Percentiles rank a stretch among this genome's conserved stretches.
Evolutionary conservation across 2,329 filamentous ascomycete genomes (phyloP).

Genomic region (Botrytis sinoallii): DNA sequence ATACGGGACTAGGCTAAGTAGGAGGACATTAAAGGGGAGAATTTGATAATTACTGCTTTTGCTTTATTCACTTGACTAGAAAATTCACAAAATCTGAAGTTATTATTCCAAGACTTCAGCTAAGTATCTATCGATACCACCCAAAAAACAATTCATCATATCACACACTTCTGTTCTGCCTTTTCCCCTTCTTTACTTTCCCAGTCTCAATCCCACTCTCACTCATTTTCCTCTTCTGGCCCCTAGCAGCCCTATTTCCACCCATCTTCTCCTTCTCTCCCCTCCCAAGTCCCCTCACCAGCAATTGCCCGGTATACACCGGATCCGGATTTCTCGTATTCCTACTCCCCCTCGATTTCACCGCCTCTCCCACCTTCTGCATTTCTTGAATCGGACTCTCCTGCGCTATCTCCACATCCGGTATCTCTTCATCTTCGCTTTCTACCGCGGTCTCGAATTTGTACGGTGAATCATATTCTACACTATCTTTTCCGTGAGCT

Average conservation of each 20-base stretch:
- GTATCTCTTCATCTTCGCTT: not conserved
- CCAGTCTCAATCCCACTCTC: too few relatives aligned
- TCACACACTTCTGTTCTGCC: not conserved
- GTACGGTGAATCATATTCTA: not conserved
- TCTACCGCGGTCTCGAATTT: not conserved
- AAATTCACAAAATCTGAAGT: too few relatives aligned
- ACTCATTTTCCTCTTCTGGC: not conserved
- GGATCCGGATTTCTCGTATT: conserved; percentile 11
- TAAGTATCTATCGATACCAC: not conserved
- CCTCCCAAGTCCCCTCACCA: not conserved
- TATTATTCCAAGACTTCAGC: not conserved
- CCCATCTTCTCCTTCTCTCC: not conserved
- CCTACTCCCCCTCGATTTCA: not conserved
- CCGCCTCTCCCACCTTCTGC: not conserved
- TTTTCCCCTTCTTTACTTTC: not conserved
- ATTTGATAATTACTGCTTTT: too few relatives aligned
- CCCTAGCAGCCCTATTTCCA: not conserved
- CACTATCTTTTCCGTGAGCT: not conserved
- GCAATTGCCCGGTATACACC: not conserved
- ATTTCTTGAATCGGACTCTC: not conserved
- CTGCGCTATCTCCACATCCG: not conserved
- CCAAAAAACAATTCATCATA: not conserved
- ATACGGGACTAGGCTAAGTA: too few relatives aligned
- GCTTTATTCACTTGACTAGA: too few relatives aligned
- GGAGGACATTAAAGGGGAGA: too few relatives aligned